These are phyloP conservation scores for Oryza rufipogon DNA, from an alignment of 176 grass and related monocot species.

Conservation along the genomic window DNA sequence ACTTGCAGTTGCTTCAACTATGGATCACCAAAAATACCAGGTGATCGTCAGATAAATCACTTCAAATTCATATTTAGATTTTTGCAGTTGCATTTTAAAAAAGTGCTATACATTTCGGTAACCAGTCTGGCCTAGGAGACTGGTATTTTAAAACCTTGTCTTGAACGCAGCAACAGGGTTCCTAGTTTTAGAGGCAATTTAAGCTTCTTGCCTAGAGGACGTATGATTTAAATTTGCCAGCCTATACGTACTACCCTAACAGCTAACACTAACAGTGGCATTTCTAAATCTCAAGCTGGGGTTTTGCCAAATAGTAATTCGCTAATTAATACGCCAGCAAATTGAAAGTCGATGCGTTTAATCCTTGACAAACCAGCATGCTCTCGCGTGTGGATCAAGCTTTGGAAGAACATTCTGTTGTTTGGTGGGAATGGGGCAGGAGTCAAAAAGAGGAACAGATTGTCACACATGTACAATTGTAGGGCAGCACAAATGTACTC, in stretches of 20 bases:
- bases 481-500: not conserved
- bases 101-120: too few relatives aligned
- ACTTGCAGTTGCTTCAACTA: not conserved
- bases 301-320: not conserved
- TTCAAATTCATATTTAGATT: not conserved
- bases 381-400: conserved; percentile 8
- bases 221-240: not conserved
- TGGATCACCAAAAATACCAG: not conserved
- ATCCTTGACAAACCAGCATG: conserved; percentile 1
- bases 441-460: not conserved
- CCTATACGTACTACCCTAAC: not conserved
- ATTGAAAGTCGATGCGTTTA: conserved; percentile 17
- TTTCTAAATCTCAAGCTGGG: not conserved
- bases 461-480: not conserved
- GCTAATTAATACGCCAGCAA: conserved; percentile 30
- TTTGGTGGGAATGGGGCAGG: conserved; percentile 1
- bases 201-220: not conserved
- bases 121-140: too few relatives aligned
- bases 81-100: not conserved
- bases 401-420: conserved; percentile 22
- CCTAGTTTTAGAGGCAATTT: not conserved
- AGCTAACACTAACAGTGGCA: not conserved
- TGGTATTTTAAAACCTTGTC: not conserved
- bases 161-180: not conserved
- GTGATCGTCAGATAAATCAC: not conserved